Percentiles rank a stretch among this genome's conserved stretches.
These are phyloP conservation scores for Catharanthus roseus DNA, from an alignment of 257 asterid species.

Conservation along the genomic window DNA sequence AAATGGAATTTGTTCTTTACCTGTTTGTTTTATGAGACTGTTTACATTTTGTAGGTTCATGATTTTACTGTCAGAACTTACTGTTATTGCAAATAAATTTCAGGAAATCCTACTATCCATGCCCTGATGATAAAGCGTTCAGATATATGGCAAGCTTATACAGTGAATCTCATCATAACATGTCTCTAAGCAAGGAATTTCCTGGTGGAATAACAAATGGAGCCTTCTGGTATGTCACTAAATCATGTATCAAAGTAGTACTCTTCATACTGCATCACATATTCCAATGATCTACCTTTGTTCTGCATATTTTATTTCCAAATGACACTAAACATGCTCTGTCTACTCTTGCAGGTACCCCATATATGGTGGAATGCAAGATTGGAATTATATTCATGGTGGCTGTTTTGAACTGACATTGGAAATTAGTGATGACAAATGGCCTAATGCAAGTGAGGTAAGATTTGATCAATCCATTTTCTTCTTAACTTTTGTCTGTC, in stretches of 20 bases:
- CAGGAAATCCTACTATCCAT: slow-evolving; percentile 73
- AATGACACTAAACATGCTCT: background rate
- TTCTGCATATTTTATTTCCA: slow-evolving; percentile 4
- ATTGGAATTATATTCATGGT: slow-evolving; percentile 76
- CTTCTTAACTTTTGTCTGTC: background rate
- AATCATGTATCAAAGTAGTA: background rate
- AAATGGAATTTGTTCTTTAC: background rate
- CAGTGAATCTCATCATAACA: slow-evolving; percentile 80
- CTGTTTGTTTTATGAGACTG: background rate
- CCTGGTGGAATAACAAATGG: slow-evolving; percentile 91
- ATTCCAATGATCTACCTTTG: background rate
- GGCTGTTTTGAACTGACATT: slow-evolving; percentile 90
- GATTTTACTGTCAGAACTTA: background rate
- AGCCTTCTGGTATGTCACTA: slow-evolving; percentile 64
- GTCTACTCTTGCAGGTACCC: slow-evolving; percentile 69
- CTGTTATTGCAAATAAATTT: background rate
- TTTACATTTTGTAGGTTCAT: background rate
- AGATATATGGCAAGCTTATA: slow-evolving; percentile 65
- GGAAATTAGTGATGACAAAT: slow-evolving; percentile 90
- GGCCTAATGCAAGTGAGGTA: slow-evolving; percentile 89
- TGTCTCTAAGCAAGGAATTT: slow-evolving; percentile 88
- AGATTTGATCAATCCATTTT: slow-evolving; percentile 23
- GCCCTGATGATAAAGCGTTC: slow-evolving; percentile 89
- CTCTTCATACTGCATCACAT: background rate
- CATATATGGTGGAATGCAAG: slow-evolving; percentile 98